Evolutionary conservation across 2,329 filamentous ascomycete species (phyloP), one percentile per base, ranked within the genome.

Genomic region (Penicillium frequentans): DNA sequence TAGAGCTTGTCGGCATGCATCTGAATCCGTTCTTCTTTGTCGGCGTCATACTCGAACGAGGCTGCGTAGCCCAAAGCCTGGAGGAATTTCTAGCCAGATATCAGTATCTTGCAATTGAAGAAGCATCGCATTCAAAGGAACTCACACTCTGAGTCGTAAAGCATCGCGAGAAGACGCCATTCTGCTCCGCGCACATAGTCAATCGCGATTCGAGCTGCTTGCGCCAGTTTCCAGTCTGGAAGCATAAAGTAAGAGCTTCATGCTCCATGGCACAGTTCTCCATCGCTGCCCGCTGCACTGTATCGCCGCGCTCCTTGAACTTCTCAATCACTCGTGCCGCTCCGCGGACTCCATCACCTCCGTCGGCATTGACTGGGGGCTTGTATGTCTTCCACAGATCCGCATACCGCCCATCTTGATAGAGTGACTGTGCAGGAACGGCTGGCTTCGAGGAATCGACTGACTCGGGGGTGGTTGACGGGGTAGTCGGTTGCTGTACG

Each of bases 211-310:
- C 70, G 33, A 76, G 58, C 64, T 85, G 83, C 63, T 89, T 86
- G 68, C 78, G 76, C 79, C 86, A 85, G 49, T 81, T 83, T 27
- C 93, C 93, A 54, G 82, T 81, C 67, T 84, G 83, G 81, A 95
- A 95, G 80, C 95, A 99, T 48, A 89, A 82, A 58, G 88, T 86
- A 80, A 96, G 88, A 57, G 88, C 88, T 70, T 91, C 82, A 77
- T 97, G 91, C 72, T 96, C 91, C 59, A 93, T 75, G 1, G 91
- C 89, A 75, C 95, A 99, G 73, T 98, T 99, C 78, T 99, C 95
- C 69, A 96, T 81, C 10, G 93, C 93, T 1, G 91, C 90, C 43
- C 84, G 82, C 29, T 90, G 90, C 60, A 98, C 90, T 54, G 86
- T 83, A 33, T 85, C 84, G 71, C 90, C 91, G 60, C 92, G 87